Conservation (phyloP, 192 early-diverging fungal species). For the Linnemannia hyalina region DNA sequence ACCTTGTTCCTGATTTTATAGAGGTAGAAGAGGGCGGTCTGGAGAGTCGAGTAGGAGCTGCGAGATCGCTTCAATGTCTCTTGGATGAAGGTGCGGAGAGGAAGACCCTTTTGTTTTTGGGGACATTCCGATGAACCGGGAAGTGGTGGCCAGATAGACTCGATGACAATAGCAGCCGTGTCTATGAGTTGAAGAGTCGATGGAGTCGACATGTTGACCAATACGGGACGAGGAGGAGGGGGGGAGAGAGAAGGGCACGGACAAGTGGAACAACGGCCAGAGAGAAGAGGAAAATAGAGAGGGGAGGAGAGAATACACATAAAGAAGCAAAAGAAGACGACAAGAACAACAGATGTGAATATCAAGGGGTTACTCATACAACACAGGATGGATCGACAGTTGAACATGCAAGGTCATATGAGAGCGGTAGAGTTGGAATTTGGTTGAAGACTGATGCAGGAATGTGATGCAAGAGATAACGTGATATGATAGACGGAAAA, state of each 20-base stretch:
- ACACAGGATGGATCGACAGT: neutral
- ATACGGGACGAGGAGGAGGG: neutral
- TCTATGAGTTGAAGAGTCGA: constrained; percentile 56
- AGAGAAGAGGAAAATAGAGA: neutral
- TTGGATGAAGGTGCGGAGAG: constrained; percentile 77
- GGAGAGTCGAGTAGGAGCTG: constrained; percentile 83
- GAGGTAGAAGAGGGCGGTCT: constrained; percentile 82
- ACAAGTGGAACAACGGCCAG: neutral
- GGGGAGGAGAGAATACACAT: neutral
- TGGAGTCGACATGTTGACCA: neutral
- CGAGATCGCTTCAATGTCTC: constrained; percentile 81
- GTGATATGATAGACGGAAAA: neutral
- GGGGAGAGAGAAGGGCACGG: neutral
- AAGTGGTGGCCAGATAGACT: constrained; percentile 65
- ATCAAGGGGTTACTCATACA: constrained; percentile 6
- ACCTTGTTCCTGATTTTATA: constrained; percentile 64
- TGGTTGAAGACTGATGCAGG: neutral
- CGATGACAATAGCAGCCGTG: constrained; percentile 69
- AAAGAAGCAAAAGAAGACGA: neutral
- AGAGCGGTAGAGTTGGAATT: neutral
- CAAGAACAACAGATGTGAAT: constrained; percentile 28
- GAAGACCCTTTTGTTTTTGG: constrained; percentile 61
- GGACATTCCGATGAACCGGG: constrained; percentile 37
- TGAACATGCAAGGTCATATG: neutral
- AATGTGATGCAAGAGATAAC: neutral